These are phyloP conservation scores for Nothophoma quercina DNA, from an alignment of 2,329 filamentous ascomycete species.

Conservation along the genomic window DNA sequence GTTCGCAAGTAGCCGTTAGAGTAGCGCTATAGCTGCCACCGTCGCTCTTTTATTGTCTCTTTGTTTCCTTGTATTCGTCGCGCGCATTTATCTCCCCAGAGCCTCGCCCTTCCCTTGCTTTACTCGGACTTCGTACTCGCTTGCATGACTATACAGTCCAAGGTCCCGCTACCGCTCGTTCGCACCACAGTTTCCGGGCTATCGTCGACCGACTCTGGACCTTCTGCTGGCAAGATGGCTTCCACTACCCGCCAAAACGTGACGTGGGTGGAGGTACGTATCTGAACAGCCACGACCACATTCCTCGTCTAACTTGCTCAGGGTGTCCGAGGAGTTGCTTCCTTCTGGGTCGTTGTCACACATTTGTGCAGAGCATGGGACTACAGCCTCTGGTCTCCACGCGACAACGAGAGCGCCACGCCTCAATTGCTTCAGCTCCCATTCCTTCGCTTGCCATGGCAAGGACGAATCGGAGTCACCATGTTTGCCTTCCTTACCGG, in stretches of 20 bases:
- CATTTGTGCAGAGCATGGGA: slow-evolving; percentile 62
- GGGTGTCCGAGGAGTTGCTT: slow-evolving; percentile 63
- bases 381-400: slow-evolving; percentile 59
- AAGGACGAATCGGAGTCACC: slow-evolving; percentile 63
- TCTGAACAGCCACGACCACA: not conserved
- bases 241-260: slow-evolving; percentile 48
- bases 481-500: slow-evolving; percentile 65
- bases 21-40: slow-evolving; percentile 33
- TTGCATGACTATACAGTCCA: slow-evolving; percentile 39
- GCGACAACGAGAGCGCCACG: slow-evolving; percentile 52
- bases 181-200: slow-evolving; percentile 34
- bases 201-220: slow-evolving; percentile 17
- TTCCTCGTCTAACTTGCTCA: slow-evolving; percentile 29
- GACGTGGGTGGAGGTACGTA: slow-evolving; percentile 52
- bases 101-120: slow-evolving; percentile 18
- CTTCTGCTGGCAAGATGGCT: slow-evolving; percentile 30
- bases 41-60: slow-evolving; percentile 28
- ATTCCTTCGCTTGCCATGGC: slow-evolving; percentile 63
- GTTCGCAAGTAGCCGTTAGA: slow-evolving; percentile 26
- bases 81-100: not conserved
- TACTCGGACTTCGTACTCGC: slow-evolving; percentile 15
- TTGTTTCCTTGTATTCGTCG: slow-evolving; percentile 17
- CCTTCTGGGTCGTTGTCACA: slow-evolving; percentile 61
- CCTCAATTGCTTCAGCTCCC: slow-evolving; percentile 60
- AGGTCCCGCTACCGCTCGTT: slow-evolving; percentile 35